Evolutionary conservation across 2,329 filamentous ascomycete species (phyloP).

Genomic region (Monosporascus sp.): DNA sequence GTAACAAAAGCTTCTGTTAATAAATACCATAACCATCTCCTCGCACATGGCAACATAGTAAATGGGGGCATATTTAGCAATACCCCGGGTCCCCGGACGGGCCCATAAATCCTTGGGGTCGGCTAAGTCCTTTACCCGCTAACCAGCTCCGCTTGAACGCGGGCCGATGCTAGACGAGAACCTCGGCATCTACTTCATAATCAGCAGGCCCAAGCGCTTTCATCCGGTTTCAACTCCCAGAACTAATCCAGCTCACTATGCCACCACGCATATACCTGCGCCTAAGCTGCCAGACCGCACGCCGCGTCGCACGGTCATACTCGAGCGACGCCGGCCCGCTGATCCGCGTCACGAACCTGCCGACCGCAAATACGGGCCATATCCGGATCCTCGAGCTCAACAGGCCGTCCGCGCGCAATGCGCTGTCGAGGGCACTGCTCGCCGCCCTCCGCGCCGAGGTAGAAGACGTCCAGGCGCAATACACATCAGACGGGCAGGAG

Average conservation of each 20-base stretch:
- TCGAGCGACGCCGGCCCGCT: constrained; percentile 43
- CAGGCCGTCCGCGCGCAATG: constrained; percentile 79
- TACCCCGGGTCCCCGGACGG: too few relatives aligned
- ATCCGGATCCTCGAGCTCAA: constrained; percentile 88
- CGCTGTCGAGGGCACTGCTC: constrained; percentile 77
- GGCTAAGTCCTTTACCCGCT: too few relatives aligned
- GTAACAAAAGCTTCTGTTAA: too few relatives aligned
- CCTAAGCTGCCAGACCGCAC: constrained; percentile 9
- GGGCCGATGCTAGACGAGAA: neutral
- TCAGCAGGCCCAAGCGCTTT: too few relatives aligned
- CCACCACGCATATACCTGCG: constrained; percentile 19
- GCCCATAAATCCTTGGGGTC: too few relatives aligned
- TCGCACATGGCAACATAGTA: too few relatives aligned
- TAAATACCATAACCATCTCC: too few relatives aligned
- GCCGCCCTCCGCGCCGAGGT: constrained; percentile 66
- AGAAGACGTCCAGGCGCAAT: constrained; percentile 61
- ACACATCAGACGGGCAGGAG: constrained; percentile 51
- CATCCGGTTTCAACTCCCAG: too few relatives aligned
- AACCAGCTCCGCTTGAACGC: too few relatives aligned
- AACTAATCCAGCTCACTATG: constrained; percentile 11
- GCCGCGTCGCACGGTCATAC: constrained; percentile 26
- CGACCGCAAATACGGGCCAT: constrained; percentile 72
- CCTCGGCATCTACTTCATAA: neutral
- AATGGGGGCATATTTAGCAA: too few relatives aligned
- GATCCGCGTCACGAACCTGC: constrained; percentile 67